phyloP scores from a whole-genome alignment of 2,329 filamentous ascomycete species.

The Dothidotthia symphoricarpi region DNA sequence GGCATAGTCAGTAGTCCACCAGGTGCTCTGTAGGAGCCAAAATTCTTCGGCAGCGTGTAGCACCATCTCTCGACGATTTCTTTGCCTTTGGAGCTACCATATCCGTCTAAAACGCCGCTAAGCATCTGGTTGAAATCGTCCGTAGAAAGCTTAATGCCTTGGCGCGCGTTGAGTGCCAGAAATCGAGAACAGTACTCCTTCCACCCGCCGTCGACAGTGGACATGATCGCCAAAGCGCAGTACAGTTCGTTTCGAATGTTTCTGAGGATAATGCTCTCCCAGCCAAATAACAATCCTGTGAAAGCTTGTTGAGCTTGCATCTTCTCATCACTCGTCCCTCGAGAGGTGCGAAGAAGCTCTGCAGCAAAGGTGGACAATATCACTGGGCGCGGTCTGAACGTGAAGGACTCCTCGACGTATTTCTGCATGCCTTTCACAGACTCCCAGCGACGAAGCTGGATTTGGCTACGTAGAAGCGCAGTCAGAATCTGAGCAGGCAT shows the following conservation, averaged over 20 bases:
- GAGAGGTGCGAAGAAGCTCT: conserved; percentile 28
- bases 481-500: conserved; percentile 39
- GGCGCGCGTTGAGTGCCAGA: conserved; percentile 26
- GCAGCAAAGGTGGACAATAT: conserved; percentile 35
- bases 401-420: conserved; percentile 24
- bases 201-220: conserved; percentile 27
- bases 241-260: conserved; percentile 30
- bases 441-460: conserved; percentile 44
- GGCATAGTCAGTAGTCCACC: conserved; percentile 37
- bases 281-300: conserved; percentile 30
- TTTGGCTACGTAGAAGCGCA: conserved; percentile 45
- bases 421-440: conserved; percentile 41
- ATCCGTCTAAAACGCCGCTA: conserved; percentile 52
- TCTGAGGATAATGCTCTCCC: conserved; percentile 27
- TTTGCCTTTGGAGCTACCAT: conserved; percentile 50
- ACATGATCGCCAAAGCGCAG: conserved; percentile 34
- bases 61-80: conserved; percentile 51
- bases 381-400: conserved; percentile 26
- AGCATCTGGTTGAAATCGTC: conserved; percentile 55
- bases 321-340: conserved; percentile 9
- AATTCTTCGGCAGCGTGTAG: conserved; percentile 19
- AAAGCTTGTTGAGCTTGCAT: conserved; percentile 26
- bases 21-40: conserved; percentile 29
- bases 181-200: conserved; percentile 33
- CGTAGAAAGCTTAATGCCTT: conserved; percentile 28